Conservation (phyloP, 768 basidiomycete genomes). For the Panaeolus cyanescens region DNA sequence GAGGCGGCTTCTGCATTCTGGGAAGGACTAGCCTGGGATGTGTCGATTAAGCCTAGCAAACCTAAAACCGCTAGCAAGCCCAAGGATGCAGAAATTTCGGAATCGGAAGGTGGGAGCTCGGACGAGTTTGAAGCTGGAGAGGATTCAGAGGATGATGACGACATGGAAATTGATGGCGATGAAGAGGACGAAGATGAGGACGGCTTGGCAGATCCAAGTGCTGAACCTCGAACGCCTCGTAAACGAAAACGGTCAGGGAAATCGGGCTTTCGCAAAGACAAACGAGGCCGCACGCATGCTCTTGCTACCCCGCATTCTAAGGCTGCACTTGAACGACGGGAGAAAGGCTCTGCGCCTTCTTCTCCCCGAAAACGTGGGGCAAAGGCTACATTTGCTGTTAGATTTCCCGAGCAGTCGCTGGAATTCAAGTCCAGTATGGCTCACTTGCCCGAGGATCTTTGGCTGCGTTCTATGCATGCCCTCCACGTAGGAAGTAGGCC, state of each 20-base stretch:
- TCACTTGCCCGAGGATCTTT: conserved; percentile 72
- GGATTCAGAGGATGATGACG: conserved; percentile 28
- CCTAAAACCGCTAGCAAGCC: conserved; percentile 9
- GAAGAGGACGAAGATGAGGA: conserved; percentile 29
- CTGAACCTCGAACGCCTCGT: conserved; percentile 53
- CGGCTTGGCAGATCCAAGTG: conserved; percentile 27
- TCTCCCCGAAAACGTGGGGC: conserved; percentile 30
- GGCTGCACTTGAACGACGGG: conserved; percentile 56
- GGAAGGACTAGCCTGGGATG: conserved; percentile 49
- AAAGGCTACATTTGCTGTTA: conserved; percentile 20
- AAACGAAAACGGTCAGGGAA: conserved; percentile 47
- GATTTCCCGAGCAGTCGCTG: conserved; percentile 33
- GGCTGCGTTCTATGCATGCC: conserved; percentile 86
- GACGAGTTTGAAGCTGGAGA: conserved; percentile 25
- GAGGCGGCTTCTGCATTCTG: conserved; percentile 30
- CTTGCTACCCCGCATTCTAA: conserved; percentile 80
- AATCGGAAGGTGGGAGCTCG: conserved; percentile 29
- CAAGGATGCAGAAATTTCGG: conserved; percentile 19
- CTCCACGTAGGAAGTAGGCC: conserved; percentile 94
- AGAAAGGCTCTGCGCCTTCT: conserved; percentile 13
- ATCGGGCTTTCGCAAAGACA: conserved; percentile 29
- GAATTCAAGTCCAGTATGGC: conserved; percentile 39
- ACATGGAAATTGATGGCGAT: conserved; percentile 22
- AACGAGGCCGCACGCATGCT: conserved; percentile 40
- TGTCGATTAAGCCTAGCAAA: conserved; percentile 24